Evolutionary conservation across 139 green algal species (phyloP), one percentile per base, ranked within the genome.

Genomic region (Micractinium conductrix): DNA sequence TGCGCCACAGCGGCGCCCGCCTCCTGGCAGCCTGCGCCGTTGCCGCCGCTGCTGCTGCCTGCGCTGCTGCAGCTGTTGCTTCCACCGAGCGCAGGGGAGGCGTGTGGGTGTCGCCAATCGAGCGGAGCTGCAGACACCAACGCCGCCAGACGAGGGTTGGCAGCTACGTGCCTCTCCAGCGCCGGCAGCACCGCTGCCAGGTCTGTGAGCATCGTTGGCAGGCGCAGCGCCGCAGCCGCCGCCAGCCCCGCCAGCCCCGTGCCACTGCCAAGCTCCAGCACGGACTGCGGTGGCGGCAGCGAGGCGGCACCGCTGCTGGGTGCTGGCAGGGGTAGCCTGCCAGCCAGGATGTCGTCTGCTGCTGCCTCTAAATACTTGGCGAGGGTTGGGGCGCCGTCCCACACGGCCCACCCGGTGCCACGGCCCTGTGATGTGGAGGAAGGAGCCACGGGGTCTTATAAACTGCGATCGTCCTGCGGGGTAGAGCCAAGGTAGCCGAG

Each of bases 401-500:
- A 89, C 10, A 89, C 86, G 26, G 53, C 48, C 86, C 86, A 89
- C 4, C 42, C 86, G 14, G 86, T 89, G 43, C 86, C 80, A 8
- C 81, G 75, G n/a, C 86, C 81, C 80, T 84, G 58, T 26, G 44
- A 24, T 21, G n/a, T 9, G 9, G 12, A 42, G 8, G 16, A 33
- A 26, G 55, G 55, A n/a, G n/a, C n/a, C n/a, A n/a, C n/a, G n/a
- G n/a, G n/a, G n/a, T n/a, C n/a, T n/a, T n/a, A n/a, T n/a, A n/a
- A n/a, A n/a, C n/a, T n/a, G n/a, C n/a, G n/a, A n/a, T 4, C 55
- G 55, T 30, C 17, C 55, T 30, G 55, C 17, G 5, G 17, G 9
- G 16, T 43, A 43, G 14, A 6, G 43, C 14, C 67, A 6, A 43
- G 24, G 44, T 12, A 14, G 16, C 4, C n/a, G 35, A 72, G 30